These are phyloP conservation scores for Podospora appendiculata DNA, from an alignment of 495 filamentous ascomycete species.

Conservation along the genomic window DNA sequence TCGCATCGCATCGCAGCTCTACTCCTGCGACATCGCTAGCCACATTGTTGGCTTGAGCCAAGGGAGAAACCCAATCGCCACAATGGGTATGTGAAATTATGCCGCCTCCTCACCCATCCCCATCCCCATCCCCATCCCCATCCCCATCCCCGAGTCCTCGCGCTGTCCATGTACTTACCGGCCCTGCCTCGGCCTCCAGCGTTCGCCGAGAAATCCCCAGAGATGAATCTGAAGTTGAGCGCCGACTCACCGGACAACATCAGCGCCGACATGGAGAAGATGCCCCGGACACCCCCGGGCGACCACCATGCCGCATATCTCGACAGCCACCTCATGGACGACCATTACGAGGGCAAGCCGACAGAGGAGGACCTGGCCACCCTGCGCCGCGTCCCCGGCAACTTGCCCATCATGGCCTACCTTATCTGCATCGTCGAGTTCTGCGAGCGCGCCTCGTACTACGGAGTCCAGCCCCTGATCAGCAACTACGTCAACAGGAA, in stretches of 20 bases:
- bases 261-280: slow-evolving; percentile 13
- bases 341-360: slow-evolving; percentile 41
- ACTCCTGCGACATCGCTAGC: too few relatives aligned
- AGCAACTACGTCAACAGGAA: slow-evolving; percentile 52
- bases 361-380: slow-evolving; percentile 49
- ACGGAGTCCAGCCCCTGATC: slow-evolving; percentile 48
- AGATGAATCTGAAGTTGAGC: too few relatives aligned
- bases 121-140: too few relatives aligned
- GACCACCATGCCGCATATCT: slow-evolving; percentile 11
- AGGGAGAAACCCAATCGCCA: too few relatives aligned
- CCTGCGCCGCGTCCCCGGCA: slow-evolving; percentile 50
- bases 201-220: too few relatives aligned
- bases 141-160: too few relatives aligned
- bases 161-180: too few relatives aligned
- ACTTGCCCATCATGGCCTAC: slow-evolving; percentile 44
- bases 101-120: too few relatives aligned
- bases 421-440: slow-evolving; percentile 53
- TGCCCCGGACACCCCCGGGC: slow-evolving; percentile 1
- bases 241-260: background rate
- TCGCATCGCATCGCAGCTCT: too few relatives aligned
- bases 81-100: too few relatives aligned
- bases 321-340: slow-evolving; percentile 24
- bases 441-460: slow-evolving; percentile 54
- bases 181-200: too few relatives aligned
- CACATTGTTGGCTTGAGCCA: too few relatives aligned